Evolutionary conservation across 331 rosid genomes (phyloP).

Genomic region (Rosa hybrid): DNA sequence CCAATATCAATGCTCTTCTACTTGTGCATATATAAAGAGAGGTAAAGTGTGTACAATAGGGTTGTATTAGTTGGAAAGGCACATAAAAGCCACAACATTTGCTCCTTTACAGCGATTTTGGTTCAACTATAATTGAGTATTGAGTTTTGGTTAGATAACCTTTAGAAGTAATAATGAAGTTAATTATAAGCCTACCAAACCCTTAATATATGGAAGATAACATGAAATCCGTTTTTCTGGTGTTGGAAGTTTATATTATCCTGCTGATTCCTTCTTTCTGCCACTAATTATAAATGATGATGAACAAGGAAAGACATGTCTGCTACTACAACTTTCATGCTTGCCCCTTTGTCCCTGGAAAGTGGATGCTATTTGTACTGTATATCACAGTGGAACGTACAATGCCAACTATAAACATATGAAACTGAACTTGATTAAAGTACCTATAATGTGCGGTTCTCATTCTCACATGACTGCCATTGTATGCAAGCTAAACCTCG

Average conservation of each 20-base stretch:
- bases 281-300: neutral
- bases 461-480: neutral
- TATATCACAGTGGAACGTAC: neutral
- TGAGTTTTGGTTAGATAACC: constrained; percentile 18
- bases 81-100: constrained; percentile 10
- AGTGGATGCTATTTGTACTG: neutral
- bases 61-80: constrained; percentile 56
- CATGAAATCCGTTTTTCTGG: constrained; percentile 23
- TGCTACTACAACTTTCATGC: constrained; percentile 10
- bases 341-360: neutral
- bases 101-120: constrained; percentile 42
- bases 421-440: neutral
- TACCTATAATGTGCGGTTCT: neutral
- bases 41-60: neutral
- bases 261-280: neutral
- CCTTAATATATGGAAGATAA: constrained; percentile 17
- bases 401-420: neutral
- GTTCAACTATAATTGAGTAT: constrained; percentile 20
- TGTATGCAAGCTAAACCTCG: neutral
- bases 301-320: constrained; percentile 10
- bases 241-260: constrained; percentile 1
- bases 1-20: constrained; percentile 21
- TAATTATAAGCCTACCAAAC: constrained; percentile 16
- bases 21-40: constrained; percentile 20
- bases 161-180: constrained; percentile 16